phyloP scores from a whole-genome alignment of 768 basidiomycete species.

The Brasilioporus rufonigricans region DNA sequence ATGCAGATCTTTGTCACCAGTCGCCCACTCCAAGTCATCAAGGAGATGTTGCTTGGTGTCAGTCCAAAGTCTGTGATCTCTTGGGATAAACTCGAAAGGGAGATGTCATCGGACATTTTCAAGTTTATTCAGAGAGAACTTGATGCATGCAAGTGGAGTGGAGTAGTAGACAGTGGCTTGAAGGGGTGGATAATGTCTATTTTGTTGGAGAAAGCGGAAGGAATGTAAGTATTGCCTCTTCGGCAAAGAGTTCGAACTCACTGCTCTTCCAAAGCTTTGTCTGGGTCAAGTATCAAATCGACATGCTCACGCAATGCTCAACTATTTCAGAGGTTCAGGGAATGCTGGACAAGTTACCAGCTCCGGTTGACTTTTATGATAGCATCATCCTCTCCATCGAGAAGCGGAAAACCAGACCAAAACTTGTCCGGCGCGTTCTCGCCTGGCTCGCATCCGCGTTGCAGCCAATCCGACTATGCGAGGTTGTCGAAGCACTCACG shows the following conservation, averaged over 20 bases:
- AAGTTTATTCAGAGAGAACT: neutral
- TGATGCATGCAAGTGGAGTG: neutral
- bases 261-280: neutral
- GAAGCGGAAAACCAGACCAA: neutral
- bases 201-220: neutral
- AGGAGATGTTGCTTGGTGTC: neutral
- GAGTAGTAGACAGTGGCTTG: neutral
- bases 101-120: neutral
- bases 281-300: neutral
- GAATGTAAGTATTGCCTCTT: neutral
- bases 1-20: neutral
- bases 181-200: neutral
- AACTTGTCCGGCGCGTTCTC: neutral
- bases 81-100: neutral
- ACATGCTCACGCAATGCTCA: neutral
- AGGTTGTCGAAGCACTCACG: neutral
- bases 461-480: neutral
- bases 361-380: too few relatives aligned
- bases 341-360: neutral
- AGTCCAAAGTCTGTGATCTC: neutral
- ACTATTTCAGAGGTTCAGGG: neutral
- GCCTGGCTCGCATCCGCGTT: neutral
- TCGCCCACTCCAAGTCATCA: neutral
- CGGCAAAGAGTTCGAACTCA: neutral
- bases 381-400: too few relatives aligned